A percentile compares a stretch with the other conserved stretches of the same genome.
phyloP scores from a whole-genome alignment of 2,329 filamentous ascomycete species.

The Ascochyta fabae region DNA sequence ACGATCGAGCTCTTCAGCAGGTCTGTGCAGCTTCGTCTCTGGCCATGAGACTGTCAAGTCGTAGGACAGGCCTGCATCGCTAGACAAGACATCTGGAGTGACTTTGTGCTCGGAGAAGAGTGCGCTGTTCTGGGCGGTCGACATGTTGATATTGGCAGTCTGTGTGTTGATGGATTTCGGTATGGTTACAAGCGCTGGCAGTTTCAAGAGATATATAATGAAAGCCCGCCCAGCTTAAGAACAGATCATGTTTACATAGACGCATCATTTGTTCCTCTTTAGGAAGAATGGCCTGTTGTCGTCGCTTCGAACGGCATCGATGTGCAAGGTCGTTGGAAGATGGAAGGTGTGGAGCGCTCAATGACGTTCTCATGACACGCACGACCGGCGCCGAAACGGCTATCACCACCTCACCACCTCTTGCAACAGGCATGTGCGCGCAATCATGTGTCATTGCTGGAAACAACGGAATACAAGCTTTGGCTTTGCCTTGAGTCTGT shows the following conservation, averaged over 20 bases:
- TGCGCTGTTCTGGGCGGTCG: constrained; percentile 3
- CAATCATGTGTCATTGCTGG: neutral
- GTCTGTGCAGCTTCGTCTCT: constrained; percentile 19
- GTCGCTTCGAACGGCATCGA: neutral
- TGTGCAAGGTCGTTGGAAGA: neutral
- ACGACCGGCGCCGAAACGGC: neutral
- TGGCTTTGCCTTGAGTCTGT: neutral
- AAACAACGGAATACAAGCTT: neutral
- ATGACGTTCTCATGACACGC: constrained; percentile 15
- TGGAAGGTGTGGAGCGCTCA: neutral
- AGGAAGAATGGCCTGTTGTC: constrained; percentile 11
- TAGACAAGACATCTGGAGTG: constrained; percentile 27
- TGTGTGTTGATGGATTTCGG: neutral
- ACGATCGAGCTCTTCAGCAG: constrained; percentile 22
- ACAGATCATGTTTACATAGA: neutral
- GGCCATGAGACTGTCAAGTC: constrained; percentile 24
- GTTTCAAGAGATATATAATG: neutral
- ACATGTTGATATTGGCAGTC: neutral
- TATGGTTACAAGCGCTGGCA: neutral
- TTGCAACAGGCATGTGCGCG: neutral
- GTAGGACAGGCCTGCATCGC: constrained; percentile 16
- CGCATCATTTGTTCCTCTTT: constrained; percentile 2
- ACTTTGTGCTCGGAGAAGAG: constrained; percentile 21
- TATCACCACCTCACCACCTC: constrained; percentile 6
- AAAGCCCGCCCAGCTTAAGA: neutral